These are phyloP conservation scores for Xerocomus spinulosus DNA, from an alignment of 768 basidiomycete genomes.

Conservation along the genomic window DNA sequence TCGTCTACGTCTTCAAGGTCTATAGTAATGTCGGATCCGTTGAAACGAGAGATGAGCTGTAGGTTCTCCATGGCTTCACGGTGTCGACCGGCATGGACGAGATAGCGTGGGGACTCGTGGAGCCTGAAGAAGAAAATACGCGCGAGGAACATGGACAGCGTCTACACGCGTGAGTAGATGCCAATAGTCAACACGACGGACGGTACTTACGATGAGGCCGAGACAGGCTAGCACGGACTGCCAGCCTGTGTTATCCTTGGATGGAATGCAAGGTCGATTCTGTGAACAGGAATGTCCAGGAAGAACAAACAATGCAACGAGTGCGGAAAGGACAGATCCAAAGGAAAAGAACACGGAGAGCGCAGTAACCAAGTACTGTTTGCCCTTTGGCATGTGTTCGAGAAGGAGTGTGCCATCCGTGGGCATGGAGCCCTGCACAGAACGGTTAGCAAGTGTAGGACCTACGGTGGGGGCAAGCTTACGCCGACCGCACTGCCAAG, in stretches of 20 bases:
- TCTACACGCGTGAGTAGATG: slow-evolving; percentile 44
- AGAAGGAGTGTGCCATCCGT: slow-evolving; percentile 91
- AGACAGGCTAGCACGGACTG: slow-evolving; percentile 74
- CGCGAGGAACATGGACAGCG: slow-evolving; percentile 78
- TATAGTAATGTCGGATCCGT: slow-evolving; percentile 67
- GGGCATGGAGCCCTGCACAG: slow-evolving; percentile 84
- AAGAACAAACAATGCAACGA: slow-evolving; percentile 75
- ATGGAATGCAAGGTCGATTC: slow-evolving; percentile 55
- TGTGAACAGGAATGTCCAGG: slow-evolving; percentile 68
- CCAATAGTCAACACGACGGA: slow-evolving; percentile 1
- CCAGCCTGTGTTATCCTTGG: slow-evolving; percentile 80
- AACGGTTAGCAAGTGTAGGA: slow-evolving; percentile 1
- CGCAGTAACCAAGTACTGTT: slow-evolving; percentile 87
- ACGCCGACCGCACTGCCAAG: slow-evolving; percentile 94
- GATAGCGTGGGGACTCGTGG: slow-evolving; percentile 91
- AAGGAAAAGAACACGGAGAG: slow-evolving; percentile 95
- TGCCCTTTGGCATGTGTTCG: slow-evolving; percentile 90
- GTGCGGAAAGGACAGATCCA: slow-evolving; percentile 80
- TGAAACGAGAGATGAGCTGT: slow-evolving; percentile 80
- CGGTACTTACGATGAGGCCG: slow-evolving; percentile 72
- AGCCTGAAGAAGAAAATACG: slow-evolving; percentile 88
- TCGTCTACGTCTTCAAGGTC: slow-evolving; percentile 69
- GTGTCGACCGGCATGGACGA: slow-evolving; percentile 83
- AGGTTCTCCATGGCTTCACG: slow-evolving; percentile 82
- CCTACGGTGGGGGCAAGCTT: slow-evolving; percentile 26